Evolutionary conservation across 495 filamentous ascomycete genomes (phyloP).

Genomic region (Aspergillus coremiiformis): DNA sequence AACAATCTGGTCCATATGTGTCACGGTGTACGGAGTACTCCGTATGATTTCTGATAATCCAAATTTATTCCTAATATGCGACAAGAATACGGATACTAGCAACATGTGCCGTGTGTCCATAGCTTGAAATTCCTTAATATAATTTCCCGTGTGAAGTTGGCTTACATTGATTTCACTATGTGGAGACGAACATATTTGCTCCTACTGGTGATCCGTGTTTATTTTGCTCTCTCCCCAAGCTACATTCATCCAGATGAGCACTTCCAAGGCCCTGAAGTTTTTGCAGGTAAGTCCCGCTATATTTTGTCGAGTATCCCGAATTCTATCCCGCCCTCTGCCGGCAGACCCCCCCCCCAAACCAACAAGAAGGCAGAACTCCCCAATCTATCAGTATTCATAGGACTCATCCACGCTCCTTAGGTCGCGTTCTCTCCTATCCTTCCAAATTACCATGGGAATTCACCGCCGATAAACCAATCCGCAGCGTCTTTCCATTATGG

Average conservation of each 20-base stretch:
- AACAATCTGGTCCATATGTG: not conserved
- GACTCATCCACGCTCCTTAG: slow-evolving; percentile 37
- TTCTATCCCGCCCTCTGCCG: not conserved
- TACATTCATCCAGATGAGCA: slow-evolving; percentile 98
- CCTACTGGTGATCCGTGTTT: slow-evolving; percentile 77
- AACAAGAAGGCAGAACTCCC: not conserved
- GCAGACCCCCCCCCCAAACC: slow-evolving; percentile 3
- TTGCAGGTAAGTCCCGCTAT: slow-evolving; percentile 70
- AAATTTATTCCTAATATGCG: not conserved
- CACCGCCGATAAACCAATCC: slow-evolving; percentile 72
- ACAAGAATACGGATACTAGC: not conserved
- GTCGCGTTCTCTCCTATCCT: slow-evolving; percentile 82
- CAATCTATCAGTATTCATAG: not conserved
- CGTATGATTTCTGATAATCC: not conserved
- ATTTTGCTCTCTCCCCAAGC: slow-evolving; percentile 88
- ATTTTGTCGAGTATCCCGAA: not conserved
- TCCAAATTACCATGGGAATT: slow-evolving; percentile 92
- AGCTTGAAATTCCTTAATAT: too few relatives aligned
- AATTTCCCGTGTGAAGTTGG: slow-evolving; percentile 2
- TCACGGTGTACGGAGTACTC: too few relatives aligned
- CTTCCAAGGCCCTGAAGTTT: slow-evolving; percentile 95
- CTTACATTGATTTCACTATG: too few relatives aligned
- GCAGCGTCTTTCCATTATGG: slow-evolving; percentile 96
- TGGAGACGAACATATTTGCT: slow-evolving; percentile 87
- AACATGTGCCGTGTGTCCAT: not conserved